Evolutionary conservation across 371 early-diverging fungal species (phyloP), one percentile per base, ranked within the genome.

Genomic region (Lichtheimia ramosa): DNA sequence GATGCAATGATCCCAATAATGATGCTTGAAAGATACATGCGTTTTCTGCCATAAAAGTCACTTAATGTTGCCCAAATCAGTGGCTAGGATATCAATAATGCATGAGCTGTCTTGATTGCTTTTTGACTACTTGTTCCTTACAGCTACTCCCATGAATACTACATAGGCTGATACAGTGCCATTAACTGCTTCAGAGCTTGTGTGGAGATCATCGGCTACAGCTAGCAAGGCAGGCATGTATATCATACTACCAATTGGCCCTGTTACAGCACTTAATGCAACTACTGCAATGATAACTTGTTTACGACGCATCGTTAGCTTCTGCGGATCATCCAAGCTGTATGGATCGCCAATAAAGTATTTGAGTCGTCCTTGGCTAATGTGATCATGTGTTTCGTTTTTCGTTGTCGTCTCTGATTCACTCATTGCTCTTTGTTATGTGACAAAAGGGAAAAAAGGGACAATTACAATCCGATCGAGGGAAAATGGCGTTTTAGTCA

Each of bases 31-130:
- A 87, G 60, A 58, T 88, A 88, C n/a, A 81, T 74, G 43, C 83
- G 80, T 27, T 89, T 81, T 51, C 75, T 59, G 1, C 86, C 85
- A 56, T 76, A 81, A 0, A 49, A 49, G 59, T 92, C 92, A 1
- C 87, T 83, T 41, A 87, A 54, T n/a, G 78, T 79, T 15, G 86
- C 88, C 85, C 85, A 89, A 15, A 87, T 55, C 2, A 92, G 27
- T 16, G 84, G 84, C 74, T 73, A 34, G 10, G 10, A 34, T 34
- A 34, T 34, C 34, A 2, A 34, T 8, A 34, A 8, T 10, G 10
- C 10, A 34, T 34, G 8, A 34, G 34, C 34, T 34, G 7, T 6
- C 7, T 3, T 28, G 3, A 28, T 28, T 34, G 34, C 2, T 10
- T 34, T 8, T 34, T 34, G 5, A 10, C 8, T 34, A 0, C 34